Evolutionary conservation across 352 stramenopile species (phyloP), one percentile per base, ranked within the genome.

Genomic region (Phytophthora lateralis): DNA sequence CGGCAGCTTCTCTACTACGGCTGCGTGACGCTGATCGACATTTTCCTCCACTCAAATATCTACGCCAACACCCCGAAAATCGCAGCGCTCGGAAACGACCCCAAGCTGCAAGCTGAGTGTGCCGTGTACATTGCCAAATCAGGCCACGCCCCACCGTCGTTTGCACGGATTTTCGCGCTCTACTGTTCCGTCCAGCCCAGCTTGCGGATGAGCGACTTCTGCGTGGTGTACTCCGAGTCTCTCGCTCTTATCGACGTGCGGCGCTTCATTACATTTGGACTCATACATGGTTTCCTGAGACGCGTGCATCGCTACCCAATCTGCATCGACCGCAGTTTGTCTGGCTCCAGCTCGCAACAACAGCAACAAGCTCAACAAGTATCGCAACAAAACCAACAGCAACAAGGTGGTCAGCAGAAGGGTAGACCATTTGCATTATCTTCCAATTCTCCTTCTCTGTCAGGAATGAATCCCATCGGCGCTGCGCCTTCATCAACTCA

Each of bases 1-100:
- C 85, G 80, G 0, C 88, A 95, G 66, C 69, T 96, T 57, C 63
- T 97, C 18, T 96, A 96, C 75, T 97, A 95, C 50, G 83, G 82
- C 52, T 97, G 87, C 60, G 87, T 97, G 52, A 83, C 80, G 14
- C 80, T 97, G 63, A 93, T 96, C 44, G 90, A 97, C 60, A 96
- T 97, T 59, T 97, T 97, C 55, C 65, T 95, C 41, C 85, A 96
- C 71, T 91, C 84, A 9, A 97, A 97, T 67, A 93, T 96, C 43
- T 97, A 97, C 68, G 75, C 79, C 6, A 89, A 78, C 9, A 92
- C 84, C 4, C 67, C 71, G 18, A 76, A 78, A 49, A 92, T 96
- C 42, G 63, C 78, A 11, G 43, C 54, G 4, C 65, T 96, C 17
- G 77, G 82, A 7, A 82, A 78, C 30, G 76, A 94, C 24, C 46